A percentile compares a stretch with the other conserved stretches of the same genome.
Evolutionary conservation across 805 yeast genomes (phyloP).

Genomic region (Yarrowia sp.): DNA sequence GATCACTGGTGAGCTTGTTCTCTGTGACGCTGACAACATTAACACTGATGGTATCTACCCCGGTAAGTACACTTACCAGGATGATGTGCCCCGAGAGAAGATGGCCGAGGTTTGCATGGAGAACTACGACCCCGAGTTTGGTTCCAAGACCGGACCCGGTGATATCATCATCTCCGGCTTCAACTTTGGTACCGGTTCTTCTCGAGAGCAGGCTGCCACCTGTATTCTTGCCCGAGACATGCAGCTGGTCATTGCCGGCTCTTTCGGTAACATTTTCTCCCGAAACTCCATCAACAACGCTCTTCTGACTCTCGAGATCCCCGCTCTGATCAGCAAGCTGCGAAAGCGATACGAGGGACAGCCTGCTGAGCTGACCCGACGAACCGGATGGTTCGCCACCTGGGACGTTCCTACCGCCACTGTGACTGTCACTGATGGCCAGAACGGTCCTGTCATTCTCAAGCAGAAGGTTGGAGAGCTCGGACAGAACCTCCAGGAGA

Average conservation of each 20-base stretch:
- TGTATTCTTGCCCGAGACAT: slow-evolving; percentile 92
- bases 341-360: slow-evolving; percentile 58
- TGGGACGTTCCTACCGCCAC: slow-evolving; percentile 90
- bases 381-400: slow-evolving; percentile 89
- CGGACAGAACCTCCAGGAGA: slow-evolving; percentile 93
- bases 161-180: slow-evolving; percentile 90
- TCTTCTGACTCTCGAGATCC: slow-evolving; percentile 86
- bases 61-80: slow-evolving; percentile 98
- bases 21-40: slow-evolving; percentile 90
- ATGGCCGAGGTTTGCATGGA: slow-evolving; percentile 99
- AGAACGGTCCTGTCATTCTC: slow-evolving; percentile 53
- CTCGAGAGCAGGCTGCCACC: slow-evolving; percentile 99
- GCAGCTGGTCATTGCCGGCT: slow-evolving; percentile 90
- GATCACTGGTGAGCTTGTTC: slow-evolving; percentile 85
- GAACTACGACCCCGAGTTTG: slow-evolving; percentile 90
- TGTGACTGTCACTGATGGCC: slow-evolving; percentile 72
- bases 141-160: slow-evolving; percentile 72
- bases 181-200: slow-evolving; percentile 98
- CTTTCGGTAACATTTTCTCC: slow-evolving; percentile 94
- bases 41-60: slow-evolving; percentile 99
- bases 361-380: slow-evolving; percentile 76
- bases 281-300: slow-evolving; percentile 97
- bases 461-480: slow-evolving; percentile 91
- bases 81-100: slow-evolving; percentile 87
- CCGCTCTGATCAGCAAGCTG: slow-evolving; percentile 73